Conservation (phyloP, 1,284 basidiomycete genomes). For the Ustilago esculenta region DNA sequence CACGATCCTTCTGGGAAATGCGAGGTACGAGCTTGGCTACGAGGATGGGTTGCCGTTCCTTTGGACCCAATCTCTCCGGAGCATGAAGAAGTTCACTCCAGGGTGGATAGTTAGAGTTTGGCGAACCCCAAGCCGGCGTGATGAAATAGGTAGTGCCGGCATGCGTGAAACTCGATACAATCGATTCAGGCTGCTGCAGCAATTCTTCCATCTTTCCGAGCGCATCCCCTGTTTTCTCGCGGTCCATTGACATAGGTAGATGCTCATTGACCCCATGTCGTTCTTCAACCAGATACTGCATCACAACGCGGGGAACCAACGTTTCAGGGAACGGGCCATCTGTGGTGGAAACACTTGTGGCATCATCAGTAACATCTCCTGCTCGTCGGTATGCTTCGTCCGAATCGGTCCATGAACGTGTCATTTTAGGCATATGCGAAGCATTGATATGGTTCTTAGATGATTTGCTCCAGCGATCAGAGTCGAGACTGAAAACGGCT, state of each 20-base stretch:
- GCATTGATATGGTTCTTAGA: no score
- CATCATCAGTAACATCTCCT: neutral
- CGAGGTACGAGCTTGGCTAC: neutral
- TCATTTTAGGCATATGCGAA: no score
- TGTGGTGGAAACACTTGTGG: neutral
- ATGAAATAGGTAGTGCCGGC: constrained; percentile 7
- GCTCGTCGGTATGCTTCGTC: no score
- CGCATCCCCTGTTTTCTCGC: no score
- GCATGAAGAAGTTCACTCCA: neutral
- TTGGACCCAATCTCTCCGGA: neutral
- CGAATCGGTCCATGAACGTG: no score
- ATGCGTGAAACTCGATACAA: neutral
- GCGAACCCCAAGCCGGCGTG: neutral
- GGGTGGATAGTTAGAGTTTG: neutral
- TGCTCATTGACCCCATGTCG: constrained; percentile 5
- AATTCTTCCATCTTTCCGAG: neutral
- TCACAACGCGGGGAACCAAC: neutral
- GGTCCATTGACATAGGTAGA: no score
- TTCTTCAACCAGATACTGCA: constrained; percentile 3
- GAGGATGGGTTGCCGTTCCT: neutral
- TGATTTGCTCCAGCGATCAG: no score
- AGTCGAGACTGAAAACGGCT: no score
- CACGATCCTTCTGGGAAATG: no score
- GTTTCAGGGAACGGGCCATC: constrained; percentile 1
- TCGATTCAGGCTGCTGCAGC: neutral